Conservation (phyloP, 441 rosid species). For the Flueggea neowawraea region DNA sequence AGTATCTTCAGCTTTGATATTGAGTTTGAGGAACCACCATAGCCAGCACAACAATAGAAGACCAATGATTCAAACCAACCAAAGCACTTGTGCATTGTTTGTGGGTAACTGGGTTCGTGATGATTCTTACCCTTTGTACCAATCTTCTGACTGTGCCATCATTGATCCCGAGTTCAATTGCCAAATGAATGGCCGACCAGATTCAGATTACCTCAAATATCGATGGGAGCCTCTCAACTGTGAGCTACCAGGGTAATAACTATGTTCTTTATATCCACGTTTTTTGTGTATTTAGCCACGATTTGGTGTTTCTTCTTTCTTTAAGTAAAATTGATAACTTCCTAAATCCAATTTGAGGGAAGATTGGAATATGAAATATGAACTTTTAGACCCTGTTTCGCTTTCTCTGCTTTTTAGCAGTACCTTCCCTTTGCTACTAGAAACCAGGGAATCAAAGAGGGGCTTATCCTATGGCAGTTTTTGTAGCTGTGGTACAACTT, state of each 20-base stretch:
- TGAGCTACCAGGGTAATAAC: constrained; percentile 69
- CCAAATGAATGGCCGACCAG: constrained; percentile 80
- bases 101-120: constrained; percentile 80
- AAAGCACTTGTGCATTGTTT: constrained; percentile 59
- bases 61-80: constrained; percentile 48
- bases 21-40: constrained; percentile 6
- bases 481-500: too few species aligned
- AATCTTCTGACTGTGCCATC: constrained; percentile 53
- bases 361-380: too few species aligned
- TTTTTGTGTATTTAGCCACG: too few species aligned
- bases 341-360: too few species aligned
- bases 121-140: constrained; percentile 69
- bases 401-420: neutral
- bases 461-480: too few species aligned
- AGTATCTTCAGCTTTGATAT: neutral
- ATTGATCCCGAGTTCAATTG: constrained; percentile 81
- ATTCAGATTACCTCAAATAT: constrained; percentile 78
- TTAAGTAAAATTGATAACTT: too few species aligned
- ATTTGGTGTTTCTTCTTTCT: too few species aligned
- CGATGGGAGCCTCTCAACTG: constrained; percentile 90
- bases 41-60: neutral
- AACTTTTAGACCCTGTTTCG: neutral
- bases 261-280: too few species aligned
- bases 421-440: too few species aligned
- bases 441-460: too few species aligned